Evolutionary conservation across 1,139 yeast genomes (phyloP).

Genomic region (Maudiozyma humilis): DNA sequence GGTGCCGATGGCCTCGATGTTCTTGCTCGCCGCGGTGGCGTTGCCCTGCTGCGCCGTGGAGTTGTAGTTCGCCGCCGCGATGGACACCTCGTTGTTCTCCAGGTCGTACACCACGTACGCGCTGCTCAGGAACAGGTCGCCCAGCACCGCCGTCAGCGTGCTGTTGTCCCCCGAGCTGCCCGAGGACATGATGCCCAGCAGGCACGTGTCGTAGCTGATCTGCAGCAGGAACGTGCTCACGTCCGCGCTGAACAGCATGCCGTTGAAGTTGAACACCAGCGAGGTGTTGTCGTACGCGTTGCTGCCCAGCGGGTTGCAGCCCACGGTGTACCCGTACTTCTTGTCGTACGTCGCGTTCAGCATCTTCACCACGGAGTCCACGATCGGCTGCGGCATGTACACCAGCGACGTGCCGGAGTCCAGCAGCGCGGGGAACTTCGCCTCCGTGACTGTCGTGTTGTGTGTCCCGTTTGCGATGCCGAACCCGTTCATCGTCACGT

Average conservation of each 20-base stretch:
- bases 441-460: constrained; percentile 22
- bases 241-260: constrained; percentile 42
- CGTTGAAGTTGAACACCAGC: constrained; percentile 45
- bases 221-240: constrained; percentile 34
- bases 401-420: constrained; percentile 47
- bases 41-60: constrained; percentile 21
- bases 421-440: constrained; percentile 35
- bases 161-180: too few species aligned
- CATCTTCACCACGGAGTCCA: constrained; percentile 27
- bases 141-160: constrained; percentile 37
- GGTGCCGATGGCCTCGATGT: constrained; percentile 38
- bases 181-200: constrained; percentile 30
- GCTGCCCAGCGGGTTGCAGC: constrained; percentile 34
- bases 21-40: too few species aligned
- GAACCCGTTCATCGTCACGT: constrained; percentile 39
- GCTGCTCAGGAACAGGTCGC: constrained; percentile 65
- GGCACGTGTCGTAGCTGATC: constrained; percentile 25
- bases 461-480: constrained; percentile 30
- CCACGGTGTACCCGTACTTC: too few species aligned
- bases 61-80: constrained; percentile 52
- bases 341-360: constrained; percentile 36
- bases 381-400: constrained; percentile 33
- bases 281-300: constrained; percentile 17
- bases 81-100: constrained; percentile 52
- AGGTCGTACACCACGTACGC: constrained; percentile 76